A percentile compares a stretch with the other conserved stretches of the same genome.
Evolutionary conservation across 805 yeast species (phyloP).

Genomic region (Monosporozyma solicola): DNA sequence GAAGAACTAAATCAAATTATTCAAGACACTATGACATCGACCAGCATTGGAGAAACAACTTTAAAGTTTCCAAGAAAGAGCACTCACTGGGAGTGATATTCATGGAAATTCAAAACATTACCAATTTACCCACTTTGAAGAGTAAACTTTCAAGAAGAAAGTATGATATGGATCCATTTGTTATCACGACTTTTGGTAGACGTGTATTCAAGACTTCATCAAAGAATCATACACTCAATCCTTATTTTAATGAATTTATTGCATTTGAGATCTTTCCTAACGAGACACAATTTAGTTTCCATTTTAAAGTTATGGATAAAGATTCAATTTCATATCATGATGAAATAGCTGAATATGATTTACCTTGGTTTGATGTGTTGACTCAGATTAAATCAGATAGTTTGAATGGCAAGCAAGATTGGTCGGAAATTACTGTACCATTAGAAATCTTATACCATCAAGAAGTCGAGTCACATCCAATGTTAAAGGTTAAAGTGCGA

Average conservation of each 20-base stretch:
- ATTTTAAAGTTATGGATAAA: constrained; percentile 71
- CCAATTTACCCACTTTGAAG: constrained; percentile 68
- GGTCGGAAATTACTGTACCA: constrained; percentile 5
- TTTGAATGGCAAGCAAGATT: constrained; percentile 20
- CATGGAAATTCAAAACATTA: constrained; percentile 64
- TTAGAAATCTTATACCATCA: constrained; percentile 10
- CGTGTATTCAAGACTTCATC: constrained; percentile 80
- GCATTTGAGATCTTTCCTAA: constrained; percentile 66
- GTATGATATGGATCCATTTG: constrained; percentile 95
- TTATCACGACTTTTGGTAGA: constrained; percentile 82
- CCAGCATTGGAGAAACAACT: constrained; percentile 11
- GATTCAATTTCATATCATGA: constrained; percentile 81
- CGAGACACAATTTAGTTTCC: constrained; percentile 58
- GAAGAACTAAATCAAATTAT: constrained; percentile 5
- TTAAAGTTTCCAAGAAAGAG: constrained; percentile 21
- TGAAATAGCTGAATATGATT: constrained; percentile 56
- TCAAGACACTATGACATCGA: constrained; percentile 6
- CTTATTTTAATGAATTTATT: constrained; percentile 70
- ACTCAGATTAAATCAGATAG: neutral
- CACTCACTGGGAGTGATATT: constrained; percentile 59
- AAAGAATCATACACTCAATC: constrained; percentile 73
- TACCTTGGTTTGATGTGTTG: constrained; percentile 44
- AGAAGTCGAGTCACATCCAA: constrained; percentile 25
- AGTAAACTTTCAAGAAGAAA: constrained; percentile 52
- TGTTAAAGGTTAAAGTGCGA: constrained; percentile 49